Percentiles rank a stretch among this genome's conserved stretches.
These are phyloP conservation scores for Candida multigemmis DNA, from an alignment of 805 yeast genomes.

Conservation along the genomic window DNA sequence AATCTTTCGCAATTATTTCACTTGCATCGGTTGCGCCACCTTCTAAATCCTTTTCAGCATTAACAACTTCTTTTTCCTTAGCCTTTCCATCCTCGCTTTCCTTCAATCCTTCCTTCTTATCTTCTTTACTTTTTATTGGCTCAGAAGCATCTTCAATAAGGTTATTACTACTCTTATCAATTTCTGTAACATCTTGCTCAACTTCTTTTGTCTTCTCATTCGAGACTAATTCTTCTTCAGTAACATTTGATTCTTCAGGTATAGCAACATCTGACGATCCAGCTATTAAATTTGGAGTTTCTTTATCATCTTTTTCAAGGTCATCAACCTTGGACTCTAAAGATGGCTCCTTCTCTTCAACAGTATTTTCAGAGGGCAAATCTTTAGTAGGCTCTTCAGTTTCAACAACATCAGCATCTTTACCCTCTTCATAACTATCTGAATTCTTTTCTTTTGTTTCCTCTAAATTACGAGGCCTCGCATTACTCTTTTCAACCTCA, in stretches of 20 bases:
- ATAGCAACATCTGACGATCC: conserved; percentile 7
- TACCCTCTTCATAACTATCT: conserved; percentile 4
- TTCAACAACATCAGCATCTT: conserved; percentile 3
- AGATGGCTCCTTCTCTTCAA: conserved; percentile 1
- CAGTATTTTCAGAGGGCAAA: conserved; percentile 3
- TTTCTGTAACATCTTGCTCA: conserved; percentile 4
- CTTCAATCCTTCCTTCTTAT: conserved; percentile 7
- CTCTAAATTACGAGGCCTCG: not conserved
- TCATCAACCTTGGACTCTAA: conserved; percentile 1
- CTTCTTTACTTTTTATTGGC: conserved; percentile 9
- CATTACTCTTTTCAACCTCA: not conserved
- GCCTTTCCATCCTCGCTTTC: conserved; percentile 1
- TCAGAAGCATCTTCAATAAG: conserved; percentile 1
- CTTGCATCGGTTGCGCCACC: not conserved
- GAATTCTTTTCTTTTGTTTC: conserved; percentile 4
- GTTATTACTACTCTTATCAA: not conserved
- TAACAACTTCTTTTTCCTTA: conserved; percentile 1
- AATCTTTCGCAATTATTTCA: conserved; percentile 4
- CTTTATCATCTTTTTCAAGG: not conserved
- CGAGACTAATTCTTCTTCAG: conserved; percentile 50
- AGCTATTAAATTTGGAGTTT: not conserved
- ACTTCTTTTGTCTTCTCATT: conserved; percentile 5
- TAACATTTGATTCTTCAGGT: conserved; percentile 53
- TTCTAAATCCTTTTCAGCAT: conserved; percentile 2
- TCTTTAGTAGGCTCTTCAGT: conserved; percentile 3